Percentiles rank a stretch among this genome's conserved stretches.
Conservation (phyloP, 306 rosid species). For the Inga leiocalycina region DNA sequence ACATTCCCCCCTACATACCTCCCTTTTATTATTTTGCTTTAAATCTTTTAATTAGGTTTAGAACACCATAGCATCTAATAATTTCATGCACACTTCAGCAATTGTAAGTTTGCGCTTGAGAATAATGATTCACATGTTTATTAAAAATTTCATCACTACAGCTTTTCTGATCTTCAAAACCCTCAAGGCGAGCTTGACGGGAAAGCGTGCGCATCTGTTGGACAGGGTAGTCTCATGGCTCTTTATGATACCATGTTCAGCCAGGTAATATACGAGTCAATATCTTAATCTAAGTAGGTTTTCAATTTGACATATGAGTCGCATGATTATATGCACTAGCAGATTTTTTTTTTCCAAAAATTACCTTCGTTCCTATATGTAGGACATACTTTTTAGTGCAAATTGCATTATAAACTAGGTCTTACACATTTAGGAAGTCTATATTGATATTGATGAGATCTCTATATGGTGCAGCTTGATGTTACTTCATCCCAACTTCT, state of each 20-base stretch:
- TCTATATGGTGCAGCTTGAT: constrained; percentile 75
- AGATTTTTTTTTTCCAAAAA: not conserved
- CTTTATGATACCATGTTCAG: constrained; percentile 95
- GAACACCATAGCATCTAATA: not conserved
- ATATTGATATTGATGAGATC: constrained; percentile 36
- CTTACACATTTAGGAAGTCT: not conserved
- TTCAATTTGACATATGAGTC: not conserved
- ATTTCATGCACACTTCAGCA: constrained; percentile 15
- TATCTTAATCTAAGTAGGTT: not conserved
- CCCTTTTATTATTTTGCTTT: not conserved
- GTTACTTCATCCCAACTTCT: constrained; percentile 97
- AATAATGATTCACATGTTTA: constrained; percentile 6
- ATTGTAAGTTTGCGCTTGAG: not conserved
- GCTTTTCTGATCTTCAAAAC: constrained; percentile 94
- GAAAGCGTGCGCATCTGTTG: constrained; percentile 96
- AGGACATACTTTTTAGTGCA: too few relatives aligned
- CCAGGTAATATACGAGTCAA: constrained; percentile 56
- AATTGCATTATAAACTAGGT: too few relatives aligned
- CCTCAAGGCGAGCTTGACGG: constrained; percentile 82
- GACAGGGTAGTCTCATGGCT: constrained; percentile 99
- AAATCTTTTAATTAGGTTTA: not conserved
- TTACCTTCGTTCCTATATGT: too few relatives aligned
- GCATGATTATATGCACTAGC: not conserved
- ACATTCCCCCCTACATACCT: not conserved
- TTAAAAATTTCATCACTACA: constrained; percentile 35